Base-by-base conservation (phyloP, 208 protist species). In the Wallacemonas sp. region DNA sequence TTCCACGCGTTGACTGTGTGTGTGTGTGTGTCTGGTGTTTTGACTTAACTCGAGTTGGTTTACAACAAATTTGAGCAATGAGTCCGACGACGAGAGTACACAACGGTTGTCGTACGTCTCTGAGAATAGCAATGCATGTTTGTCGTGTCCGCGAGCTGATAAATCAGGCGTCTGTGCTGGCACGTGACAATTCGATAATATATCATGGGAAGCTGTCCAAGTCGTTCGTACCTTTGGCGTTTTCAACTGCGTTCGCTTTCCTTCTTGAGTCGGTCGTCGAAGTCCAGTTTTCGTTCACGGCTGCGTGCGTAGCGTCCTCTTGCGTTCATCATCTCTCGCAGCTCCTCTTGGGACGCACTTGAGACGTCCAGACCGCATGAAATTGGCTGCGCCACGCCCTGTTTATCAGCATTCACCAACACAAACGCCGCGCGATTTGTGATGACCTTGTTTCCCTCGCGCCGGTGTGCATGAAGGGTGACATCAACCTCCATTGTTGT, bases 341-440 rank as follows among this genome's bases (percentile, higher is more conserved):
- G 56, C 31, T 71, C 66, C 34, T 71, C 66, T 30, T 49, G 53
- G 11, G 66, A 63, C n/a, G 66, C 47, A 2, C 17, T 22, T n/a
- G 15, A 2, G 8, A 71, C 27, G 19, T 56, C 54, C 17, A 71
- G 51, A 6, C 58, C 58, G 1, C 9, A 19, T 1, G 4, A 14
- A 21, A 65, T 71, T 6, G 42, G 28, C n/a, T 33, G 44, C 5
- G 36, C 14, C 2, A 8, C 30, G 17, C 70, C 70, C 19, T 36
- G 3, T 8, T 65, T 51, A 31, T 83, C 72, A 33, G 76, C 45
- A 30, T 47, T 64, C 19, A 83, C 53, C 30, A 89, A 63, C 8
- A 89, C 27, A 58, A 86, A 89, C 14, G 64, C 59, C 31, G 79
- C 79, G 19, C 63, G 46, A 69, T 82, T 89, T 5, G 76, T 84